Evolutionary conservation across 2,329 filamentous ascomycete species (phyloP).

Genomic region (Nemania serpens): DNA sequence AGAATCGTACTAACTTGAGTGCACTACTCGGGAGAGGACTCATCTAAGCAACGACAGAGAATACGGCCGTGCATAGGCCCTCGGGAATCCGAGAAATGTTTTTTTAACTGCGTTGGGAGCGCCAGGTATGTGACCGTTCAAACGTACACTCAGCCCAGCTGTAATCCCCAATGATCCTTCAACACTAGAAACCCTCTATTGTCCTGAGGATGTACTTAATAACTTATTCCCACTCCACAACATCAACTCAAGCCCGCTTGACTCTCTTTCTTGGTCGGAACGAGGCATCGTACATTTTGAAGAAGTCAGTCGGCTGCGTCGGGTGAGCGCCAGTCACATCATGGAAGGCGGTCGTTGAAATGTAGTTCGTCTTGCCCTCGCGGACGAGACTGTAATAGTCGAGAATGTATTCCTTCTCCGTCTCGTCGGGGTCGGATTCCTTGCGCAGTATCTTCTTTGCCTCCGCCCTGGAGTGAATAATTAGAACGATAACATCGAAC

Average conservation of each 20-base stretch:
- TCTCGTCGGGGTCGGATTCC: slow-evolving; percentile 43
- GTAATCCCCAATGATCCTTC: too few relatives aligned
- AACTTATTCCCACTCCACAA: too few relatives aligned
- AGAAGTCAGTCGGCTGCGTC: slow-evolving; percentile 54
- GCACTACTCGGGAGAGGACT: too few relatives aligned
- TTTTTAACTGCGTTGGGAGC: too few relatives aligned
- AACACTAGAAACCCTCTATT: too few relatives aligned
- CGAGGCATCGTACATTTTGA: slow-evolving; percentile 49
- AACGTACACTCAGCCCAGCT: too few relatives aligned
- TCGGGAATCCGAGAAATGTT: too few relatives aligned
- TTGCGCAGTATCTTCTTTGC: slow-evolving; percentile 43
- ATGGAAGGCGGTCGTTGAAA: slow-evolving; percentile 55
- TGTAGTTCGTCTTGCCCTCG: slow-evolving; percentile 59
- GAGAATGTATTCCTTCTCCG: slow-evolving; percentile 53
- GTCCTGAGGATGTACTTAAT: too few relatives aligned
- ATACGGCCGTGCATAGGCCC: too few relatives aligned
- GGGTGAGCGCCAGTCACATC: slow-evolving; percentile 53
- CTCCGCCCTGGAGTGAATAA: slow-evolving; percentile 30
- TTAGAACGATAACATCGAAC: not conserved
- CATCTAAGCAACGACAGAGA: too few relatives aligned
- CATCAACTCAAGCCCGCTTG: not conserved
- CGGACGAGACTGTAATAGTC: slow-evolving; percentile 58
- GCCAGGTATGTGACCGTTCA: too few relatives aligned
- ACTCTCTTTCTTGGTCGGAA: slow-evolving; percentile 45
- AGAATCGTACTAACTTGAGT: too few relatives aligned